phyloP scores from a whole-genome alignment of 73 alveolate species.

The Paramecium pentaurelia region DNA sequence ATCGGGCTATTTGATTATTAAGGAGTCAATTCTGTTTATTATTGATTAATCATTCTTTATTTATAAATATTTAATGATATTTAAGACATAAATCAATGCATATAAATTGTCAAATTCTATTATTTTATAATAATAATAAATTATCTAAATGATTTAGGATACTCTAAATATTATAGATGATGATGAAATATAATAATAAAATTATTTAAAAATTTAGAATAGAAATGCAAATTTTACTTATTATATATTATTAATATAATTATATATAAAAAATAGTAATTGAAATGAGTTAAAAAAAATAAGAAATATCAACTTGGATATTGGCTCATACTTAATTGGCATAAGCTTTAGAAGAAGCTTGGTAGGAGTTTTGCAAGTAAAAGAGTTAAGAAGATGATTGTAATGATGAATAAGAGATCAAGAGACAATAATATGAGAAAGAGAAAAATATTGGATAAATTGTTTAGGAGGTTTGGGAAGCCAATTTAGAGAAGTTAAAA shows the following conservation, averaged over 20 bases:
- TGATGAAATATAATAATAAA: not conserved
- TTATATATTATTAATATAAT: not conserved
- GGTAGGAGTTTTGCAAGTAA: not conserved
- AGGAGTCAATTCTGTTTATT: not conserved
- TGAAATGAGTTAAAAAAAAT: not conserved
- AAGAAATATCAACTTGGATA: slow-evolving; percentile 32
- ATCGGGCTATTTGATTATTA: too few species aligned
- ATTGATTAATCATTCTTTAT: not conserved
- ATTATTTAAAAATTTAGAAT: not conserved
- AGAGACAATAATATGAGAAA: not conserved
- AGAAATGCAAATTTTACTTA: not conserved
- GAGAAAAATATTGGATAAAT: slow-evolving; percentile 27
- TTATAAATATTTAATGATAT: not conserved
- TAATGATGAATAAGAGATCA: not conserved
- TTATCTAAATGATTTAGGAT: too few species aligned
- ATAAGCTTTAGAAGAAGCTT: slow-evolving; percentile 8
- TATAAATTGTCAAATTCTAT: not conserved
- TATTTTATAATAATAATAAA: too few species aligned
- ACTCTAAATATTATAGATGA: not conserved
- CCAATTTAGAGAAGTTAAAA: not conserved
- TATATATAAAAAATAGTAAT: not conserved
- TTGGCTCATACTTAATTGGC: slow-evolving; percentile 35
- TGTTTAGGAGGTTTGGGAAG: slow-evolving; percentile 21
- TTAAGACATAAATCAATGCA: not conserved
- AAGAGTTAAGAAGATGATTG: not conserved